Base-by-base conservation (phyloP, 148 eudicot genomes). In the Amaranthus cruentus region DNA sequence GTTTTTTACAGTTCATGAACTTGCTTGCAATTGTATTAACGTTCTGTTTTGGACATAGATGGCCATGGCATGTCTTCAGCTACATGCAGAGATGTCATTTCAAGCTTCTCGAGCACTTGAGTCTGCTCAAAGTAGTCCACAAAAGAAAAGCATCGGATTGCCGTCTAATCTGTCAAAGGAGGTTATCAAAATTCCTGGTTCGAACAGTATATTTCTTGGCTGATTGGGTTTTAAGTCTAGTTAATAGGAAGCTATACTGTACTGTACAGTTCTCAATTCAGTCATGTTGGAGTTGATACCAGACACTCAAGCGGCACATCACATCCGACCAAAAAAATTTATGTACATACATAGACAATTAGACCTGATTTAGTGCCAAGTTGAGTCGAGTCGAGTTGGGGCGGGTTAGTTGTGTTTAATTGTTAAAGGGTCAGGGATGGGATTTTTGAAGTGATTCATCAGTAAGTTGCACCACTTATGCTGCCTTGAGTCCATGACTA, bases 21-120 rank as follows among this genome's bases (percentile, higher is more conserved):
- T 4, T 11, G 7, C 38, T 10, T 56, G 28, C 60, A 15, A 66
- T 18, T 13, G 50, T 66, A 9, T 18, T 44, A 47, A 21, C 9
- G 73, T 14, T 6, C 56, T 55, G 50, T 68, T 70, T 8, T 79
- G 13, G 57, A 13, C 50, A 7, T 78, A 94, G 98, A 84, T 90
- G 82, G 98, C 98, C 48, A 88, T 90, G 85, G 83, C 88, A 60
- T 89, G 97, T 82, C 91, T 94, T 66, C 98, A 91, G 79, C 89
- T 91, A 60, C 97, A 94, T 66, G 83, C 97, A n/a, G 96, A 94
- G 89, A 85, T 91, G 97, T 91, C 96, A 44, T 85, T 94, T 64
- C 91, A 87, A 81, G 90, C 97, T 70, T 88, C 98, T 28, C 90
- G 96, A 57, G 93, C 90, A 43, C 66, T 94, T 6, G 87, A 88